A percentile compares a stretch with the other conserved stretches of the same genome.
Evolutionary conservation across 352 stramenopile genomes (phyloP).

Genomic region (Aphanomyces astaci): DNA sequence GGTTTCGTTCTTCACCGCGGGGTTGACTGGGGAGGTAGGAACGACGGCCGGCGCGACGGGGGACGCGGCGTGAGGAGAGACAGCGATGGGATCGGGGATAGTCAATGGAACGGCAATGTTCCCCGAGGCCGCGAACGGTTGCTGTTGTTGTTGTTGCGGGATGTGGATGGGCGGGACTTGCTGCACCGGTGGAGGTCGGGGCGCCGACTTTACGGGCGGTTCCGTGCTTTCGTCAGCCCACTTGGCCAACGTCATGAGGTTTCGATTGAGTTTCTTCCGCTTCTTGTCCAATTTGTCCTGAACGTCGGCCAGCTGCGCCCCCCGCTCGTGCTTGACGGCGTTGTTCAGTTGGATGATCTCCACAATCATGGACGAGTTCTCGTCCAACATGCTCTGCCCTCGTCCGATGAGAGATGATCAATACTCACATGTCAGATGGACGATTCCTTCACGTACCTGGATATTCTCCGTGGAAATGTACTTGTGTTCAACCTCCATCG

Average conservation of each 20-base stretch:
- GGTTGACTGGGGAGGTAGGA: not conserved
- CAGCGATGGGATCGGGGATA: not conserved
- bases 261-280: constrained; percentile 83
- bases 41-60: not conserved
- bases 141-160: constrained; percentile 26
- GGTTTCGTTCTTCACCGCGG: not conserved
- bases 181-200: constrained; percentile 23
- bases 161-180: constrained; percentile 8
- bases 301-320: constrained; percentile 60
- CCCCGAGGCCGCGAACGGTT: constrained; percentile 27
- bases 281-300: constrained; percentile 85
- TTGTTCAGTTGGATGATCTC: constrained; percentile 86
- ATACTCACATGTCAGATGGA: not conserved
- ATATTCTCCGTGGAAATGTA: constrained; percentile 76
- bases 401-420: not conserved
- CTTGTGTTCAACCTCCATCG: constrained; percentile 47
- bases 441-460: constrained; percentile 34
- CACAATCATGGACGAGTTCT: constrained; percentile 80
- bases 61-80: not conserved
- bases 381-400: constrained; percentile 78
- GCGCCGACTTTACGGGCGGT: constrained; percentile 32
- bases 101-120: not conserved
- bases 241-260: constrained; percentile 84
- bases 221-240: constrained; percentile 81
- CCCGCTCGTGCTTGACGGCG: constrained; percentile 79